Base-by-base conservation (phyloP, 805 yeast species). In the Brettanomyces custersianus region DNA sequence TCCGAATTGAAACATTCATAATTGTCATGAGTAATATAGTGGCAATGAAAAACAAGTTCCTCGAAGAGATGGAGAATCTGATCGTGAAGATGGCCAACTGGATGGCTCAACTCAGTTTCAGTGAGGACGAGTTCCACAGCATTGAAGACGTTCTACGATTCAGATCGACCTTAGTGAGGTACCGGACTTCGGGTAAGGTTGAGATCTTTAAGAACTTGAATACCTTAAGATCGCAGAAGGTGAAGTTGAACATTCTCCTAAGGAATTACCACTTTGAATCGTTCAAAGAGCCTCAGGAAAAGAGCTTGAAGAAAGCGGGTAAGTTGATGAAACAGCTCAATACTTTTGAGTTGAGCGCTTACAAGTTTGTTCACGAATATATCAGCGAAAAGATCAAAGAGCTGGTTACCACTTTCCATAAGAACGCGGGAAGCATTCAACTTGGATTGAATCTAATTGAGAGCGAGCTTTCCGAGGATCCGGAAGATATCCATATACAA, bases 401-500 rank as follows among this genome's bases (percentile, higher is more conserved):
- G n/a, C 35, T 57, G 15, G 50, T 63, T 1, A 48, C 51, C 21
- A 30, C 28, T 20, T 51, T 64, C 18, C 55, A 61, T 40, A 50
- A 46, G 16, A 47, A 57, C 32, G 62, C 62, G 39, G 59, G 56
- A 23, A 45, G 46, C 7, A 45, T 31, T 25, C 46, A 30, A 34
- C 35, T 27, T 19, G 54, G 35, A 23, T 44, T 31, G 43, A 49
- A 33, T 26, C 36, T 29, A 43, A 47, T 39, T 13, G 42, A 32
- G 23, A 31, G 15, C 15, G 44, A 34, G 15, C 41, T 59, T 30
- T 55, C 39, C 23, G 40, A 36, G 29, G 23, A 38, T 18, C 37
- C 40, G 7, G 66, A 65, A 17, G 55, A 53, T 23, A 51, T 64
- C 16, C 63, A 63, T 29, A 52, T 45, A 7, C 73, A 68, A 40